Evolutionary conservation across 768 basidiomycete genomes (phyloP).

Genomic region (Sutorius australiensis): DNA sequence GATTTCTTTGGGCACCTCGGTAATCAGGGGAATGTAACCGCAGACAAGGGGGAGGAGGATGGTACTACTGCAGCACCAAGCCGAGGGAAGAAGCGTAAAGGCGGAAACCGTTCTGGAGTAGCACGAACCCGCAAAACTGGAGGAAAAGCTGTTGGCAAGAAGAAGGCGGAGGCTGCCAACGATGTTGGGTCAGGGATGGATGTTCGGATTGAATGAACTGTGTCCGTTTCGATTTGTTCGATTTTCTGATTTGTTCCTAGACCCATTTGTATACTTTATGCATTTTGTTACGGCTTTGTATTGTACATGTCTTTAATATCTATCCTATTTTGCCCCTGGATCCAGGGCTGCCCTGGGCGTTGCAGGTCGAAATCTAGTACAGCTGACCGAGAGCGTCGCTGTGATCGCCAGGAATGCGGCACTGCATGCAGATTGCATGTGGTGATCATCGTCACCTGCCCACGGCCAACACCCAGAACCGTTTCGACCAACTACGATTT

Average conservation of each 20-base stretch:
- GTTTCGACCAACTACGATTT: neutral
- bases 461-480: neutral
- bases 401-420: neutral
- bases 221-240: slow-evolving; percentile 10
- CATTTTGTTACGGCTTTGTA: slow-evolving; percentile 30
- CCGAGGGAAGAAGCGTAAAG: slow-evolving; percentile 35
- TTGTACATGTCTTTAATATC: slow-evolving; percentile 30
- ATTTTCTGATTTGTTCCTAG: slow-evolving; percentile 9
- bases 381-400: neutral
- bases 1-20: slow-evolving; percentile 73
- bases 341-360: neutral
- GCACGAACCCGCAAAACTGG: slow-evolving; percentile 29
- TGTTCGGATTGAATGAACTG: slow-evolving; percentile 24
- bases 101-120: slow-evolving; percentile 16
- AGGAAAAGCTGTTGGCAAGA: slow-evolving; percentile 30
- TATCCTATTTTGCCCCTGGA: slow-evolving; percentile 6
- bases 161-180: slow-evolving; percentile 25
- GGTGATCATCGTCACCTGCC: neutral
- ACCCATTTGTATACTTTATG: slow-evolving; percentile 29
- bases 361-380: neutral
- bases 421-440: neutral
- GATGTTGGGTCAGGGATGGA: slow-evolving; percentile 28
- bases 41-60: slow-evolving; percentile 32
- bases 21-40: slow-evolving; percentile 15
- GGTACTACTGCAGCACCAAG: slow-evolving; percentile 20